Conservation (phyloP, 2,329 filamentous ascomycete genomes). For the Phaeophleospora eucalypticola region DNA sequence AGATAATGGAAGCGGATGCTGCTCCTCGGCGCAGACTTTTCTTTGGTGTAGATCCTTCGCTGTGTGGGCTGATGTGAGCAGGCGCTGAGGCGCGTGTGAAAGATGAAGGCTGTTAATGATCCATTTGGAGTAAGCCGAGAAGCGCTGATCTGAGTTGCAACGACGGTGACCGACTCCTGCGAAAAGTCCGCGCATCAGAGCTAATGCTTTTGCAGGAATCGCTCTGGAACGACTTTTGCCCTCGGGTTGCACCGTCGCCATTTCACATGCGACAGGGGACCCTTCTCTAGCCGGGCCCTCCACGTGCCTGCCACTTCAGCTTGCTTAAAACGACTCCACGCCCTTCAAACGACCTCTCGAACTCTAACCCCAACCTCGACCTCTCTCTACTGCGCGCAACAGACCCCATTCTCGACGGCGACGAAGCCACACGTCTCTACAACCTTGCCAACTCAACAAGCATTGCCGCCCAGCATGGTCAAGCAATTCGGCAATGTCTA, state of each 20-base stretch:
- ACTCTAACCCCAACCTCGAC: neutral
- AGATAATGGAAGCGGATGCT: too few relatives aligned
- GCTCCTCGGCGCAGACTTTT: too few relatives aligned
- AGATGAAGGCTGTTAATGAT: neutral
- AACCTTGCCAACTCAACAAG: neutral
- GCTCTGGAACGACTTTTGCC: neutral
- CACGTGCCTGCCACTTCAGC: neutral
- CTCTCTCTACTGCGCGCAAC: neutral
- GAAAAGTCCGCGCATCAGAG: too few relatives aligned
- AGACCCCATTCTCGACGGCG: neutral
- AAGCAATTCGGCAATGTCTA: conserved; percentile 54
- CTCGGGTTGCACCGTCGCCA: neutral
- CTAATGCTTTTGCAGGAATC: neutral
- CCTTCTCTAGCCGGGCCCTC: neutral
- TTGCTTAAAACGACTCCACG: neutral
- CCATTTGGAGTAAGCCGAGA: too few relatives aligned
- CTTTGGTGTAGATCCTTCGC: neutral
- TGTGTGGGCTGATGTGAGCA: neutral
- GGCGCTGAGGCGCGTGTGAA: neutral
- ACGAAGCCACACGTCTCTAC: conserved; percentile 1
- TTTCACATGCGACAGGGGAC: neutral
- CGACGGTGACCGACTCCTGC: too few relatives aligned
- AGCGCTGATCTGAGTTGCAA: too few relatives aligned
- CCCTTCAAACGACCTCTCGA: neutral
- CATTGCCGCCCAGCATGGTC: conserved; percentile 21